Evolutionary conservation across 805 yeast genomes (phyloP).

Genomic region (Candida pseudoglaebosa): DNA sequence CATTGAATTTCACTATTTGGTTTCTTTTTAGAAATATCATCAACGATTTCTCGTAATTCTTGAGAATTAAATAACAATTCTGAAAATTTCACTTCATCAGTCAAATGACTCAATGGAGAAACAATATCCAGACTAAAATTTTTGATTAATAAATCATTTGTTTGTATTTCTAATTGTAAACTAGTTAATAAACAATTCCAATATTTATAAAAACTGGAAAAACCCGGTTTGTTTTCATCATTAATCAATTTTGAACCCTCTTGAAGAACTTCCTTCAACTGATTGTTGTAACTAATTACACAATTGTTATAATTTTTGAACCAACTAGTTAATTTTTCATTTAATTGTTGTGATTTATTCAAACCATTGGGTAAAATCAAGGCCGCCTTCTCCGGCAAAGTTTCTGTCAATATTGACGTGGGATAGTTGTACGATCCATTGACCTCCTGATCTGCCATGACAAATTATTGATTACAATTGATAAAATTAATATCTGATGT

Average conservation of each 20-base stretch:
- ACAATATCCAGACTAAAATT: constrained; percentile 52
- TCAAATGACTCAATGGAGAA: constrained; percentile 48
- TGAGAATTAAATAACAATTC: constrained; percentile 49
- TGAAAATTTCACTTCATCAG: constrained; percentile 51
- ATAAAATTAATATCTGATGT: not conserved
- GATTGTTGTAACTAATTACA: constrained; percentile 41
- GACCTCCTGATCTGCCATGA: constrained; percentile 2
- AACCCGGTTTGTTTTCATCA: constrained; percentile 25
- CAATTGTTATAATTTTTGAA: constrained; percentile 20
- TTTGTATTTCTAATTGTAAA: constrained; percentile 45
- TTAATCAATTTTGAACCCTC: constrained; percentile 23
- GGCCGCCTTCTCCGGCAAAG: constrained; percentile 40
- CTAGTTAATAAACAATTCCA: constrained; percentile 47
- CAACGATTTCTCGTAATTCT: constrained; percentile 38
- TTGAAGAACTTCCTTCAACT: constrained; percentile 46
- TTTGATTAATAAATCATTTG: constrained; percentile 46
- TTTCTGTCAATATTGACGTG: constrained; percentile 38
- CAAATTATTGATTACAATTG: not conserved
- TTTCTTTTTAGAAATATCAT: constrained; percentile 15
- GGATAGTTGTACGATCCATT: constrained; percentile 10
- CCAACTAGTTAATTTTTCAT: constrained; percentile 30
- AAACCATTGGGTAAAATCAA: constrained; percentile 33
- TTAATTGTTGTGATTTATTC: constrained; percentile 23
- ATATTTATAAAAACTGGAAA: constrained; percentile 40
- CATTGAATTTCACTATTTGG: constrained; percentile 53